A percentile compares a stretch with the other conserved stretches of the same genome.
Evolutionary conservation across 495 filamentous ascomycete genomes (phyloP).

Genomic region (Neurospora sp.): DNA sequence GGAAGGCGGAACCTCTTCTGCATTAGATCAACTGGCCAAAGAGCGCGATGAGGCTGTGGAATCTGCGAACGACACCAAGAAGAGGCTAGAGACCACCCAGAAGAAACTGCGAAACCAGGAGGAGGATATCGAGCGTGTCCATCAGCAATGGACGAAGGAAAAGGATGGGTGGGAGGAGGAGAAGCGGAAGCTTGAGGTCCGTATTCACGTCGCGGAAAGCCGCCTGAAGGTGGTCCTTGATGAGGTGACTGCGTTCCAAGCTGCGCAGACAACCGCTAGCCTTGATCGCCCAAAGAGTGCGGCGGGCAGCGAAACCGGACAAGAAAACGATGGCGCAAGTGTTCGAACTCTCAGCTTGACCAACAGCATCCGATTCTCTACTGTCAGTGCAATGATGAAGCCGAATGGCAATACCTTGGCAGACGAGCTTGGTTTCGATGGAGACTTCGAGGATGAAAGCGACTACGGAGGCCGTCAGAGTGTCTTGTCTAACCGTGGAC

Average conservation of each 20-base stretch:
- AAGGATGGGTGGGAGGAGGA: constrained; percentile 74
- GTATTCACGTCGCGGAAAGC: constrained; percentile 77
- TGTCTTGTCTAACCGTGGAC: constrained; percentile 30
- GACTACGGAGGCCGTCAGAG: constrained; percentile 46
- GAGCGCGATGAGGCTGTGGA: constrained; percentile 83
- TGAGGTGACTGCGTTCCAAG: constrained; percentile 70
- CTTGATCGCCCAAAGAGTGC: constrained; percentile 36
- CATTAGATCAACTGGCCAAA: constrained; percentile 67
- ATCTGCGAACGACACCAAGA: constrained; percentile 59
- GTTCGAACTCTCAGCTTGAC: constrained; percentile 67
- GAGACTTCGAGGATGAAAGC: constrained; percentile 56
- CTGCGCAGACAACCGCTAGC: constrained; percentile 34
- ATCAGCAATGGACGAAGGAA: constrained; percentile 70
- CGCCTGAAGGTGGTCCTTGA: constrained; percentile 73
- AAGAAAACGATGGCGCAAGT: constrained; percentile 67
- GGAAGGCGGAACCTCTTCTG: constrained; percentile 78
- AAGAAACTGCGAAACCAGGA: constrained; percentile 72
- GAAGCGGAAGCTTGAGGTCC: constrained; percentile 68
- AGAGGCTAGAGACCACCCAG: constrained; percentile 66
- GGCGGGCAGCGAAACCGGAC: constrained; percentile 38
- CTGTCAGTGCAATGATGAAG: constrained; percentile 46
- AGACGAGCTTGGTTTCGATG: constrained; percentile 80
- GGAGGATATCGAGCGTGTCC: constrained; percentile 67
- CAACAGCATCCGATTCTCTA: constrained; percentile 64
- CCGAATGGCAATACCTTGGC: constrained; percentile 67